Evolutionary conservation across 805 yeast genomes (phyloP).

Genomic region (Saturnispora bothae): DNA sequence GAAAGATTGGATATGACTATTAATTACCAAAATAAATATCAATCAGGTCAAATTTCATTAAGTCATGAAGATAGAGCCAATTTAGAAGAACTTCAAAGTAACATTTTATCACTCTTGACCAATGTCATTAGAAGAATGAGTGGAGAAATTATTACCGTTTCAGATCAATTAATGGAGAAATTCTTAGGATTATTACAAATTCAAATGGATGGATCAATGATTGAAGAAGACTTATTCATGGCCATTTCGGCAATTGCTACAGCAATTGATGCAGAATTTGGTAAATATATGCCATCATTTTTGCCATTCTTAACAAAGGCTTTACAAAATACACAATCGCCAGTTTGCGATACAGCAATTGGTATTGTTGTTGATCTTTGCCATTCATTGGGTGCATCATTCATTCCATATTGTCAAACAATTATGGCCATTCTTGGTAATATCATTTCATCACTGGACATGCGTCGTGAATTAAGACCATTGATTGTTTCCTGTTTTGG

Average conservation of each 20-base stretch:
- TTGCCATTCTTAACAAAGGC: constrained; percentile 76
- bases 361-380: constrained; percentile 93
- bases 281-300: constrained; percentile 69
- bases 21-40: constrained; percentile 40
- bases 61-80: constrained; percentile 63
- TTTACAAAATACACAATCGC: constrained; percentile 69
- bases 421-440: constrained; percentile 78
- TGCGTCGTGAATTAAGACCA: constrained; percentile 77
- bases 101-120: constrained; percentile 67
- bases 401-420: constrained; percentile 66
- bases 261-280: constrained; percentile 62
- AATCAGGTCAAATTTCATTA: constrained; percentile 11
- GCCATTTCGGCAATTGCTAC: constrained; percentile 86
- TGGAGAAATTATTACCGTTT: constrained; percentile 48
- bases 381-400: constrained; percentile 69
- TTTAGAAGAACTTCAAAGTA: constrained; percentile 82
- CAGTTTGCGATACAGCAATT: constrained; percentile 80
- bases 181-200: constrained; percentile 60
- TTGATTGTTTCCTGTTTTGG: constrained; percentile 88
- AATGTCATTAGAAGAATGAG: constrained; percentile 78
- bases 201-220: constrained; percentile 52
- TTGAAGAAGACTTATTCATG: constrained; percentile 87
- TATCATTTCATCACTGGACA: constrained; percentile 53
- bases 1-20: constrained; percentile 64
- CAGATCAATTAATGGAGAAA: constrained; percentile 79